Base-by-base conservation (phyloP, 2,329 filamentous ascomycete species). In the Thelonectria blattea region DNA sequence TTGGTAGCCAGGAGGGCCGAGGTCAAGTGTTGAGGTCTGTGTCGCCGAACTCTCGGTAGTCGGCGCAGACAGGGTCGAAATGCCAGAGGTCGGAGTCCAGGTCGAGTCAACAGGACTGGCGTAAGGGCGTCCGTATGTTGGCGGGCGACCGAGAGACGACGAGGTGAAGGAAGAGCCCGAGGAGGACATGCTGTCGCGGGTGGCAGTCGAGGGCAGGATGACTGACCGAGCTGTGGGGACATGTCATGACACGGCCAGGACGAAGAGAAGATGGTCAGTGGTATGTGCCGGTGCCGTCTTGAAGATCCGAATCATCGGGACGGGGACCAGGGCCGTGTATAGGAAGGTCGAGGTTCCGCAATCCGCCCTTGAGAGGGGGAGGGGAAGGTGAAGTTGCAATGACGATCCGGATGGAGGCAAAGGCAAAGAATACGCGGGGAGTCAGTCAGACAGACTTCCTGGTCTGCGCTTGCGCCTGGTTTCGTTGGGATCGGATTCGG, bases 1-100 rank as follows among this genome's bases (percentile, higher is more conserved):
- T 75, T 82, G 79, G 65, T 81, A 84, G 52, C 81, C 82, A 34
- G 82, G 82, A 53, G 82, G 82, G 4, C 82, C 81, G 47, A 84
- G 75, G 66, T 84, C 82, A 43, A 83, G 76, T 37, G 81, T 74
- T 73, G 56, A 81, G 73, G 63, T 79, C 72, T 59, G 75, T 74
- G 65, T 77, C 73, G 60, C 65, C 48, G 74, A 74, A 56, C 64
- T 69, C 59, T 72, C 72, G 48, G 71, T 76, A 56, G 80, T 81
- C 17, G 78, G 71, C 34, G 71, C 78, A 56, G 81, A 82, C 58
- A 79, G 74, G 57, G 78, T 78, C n/a, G 80, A 78, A 53, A 75
- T 71, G 49, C 69, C 76, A 17, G 77, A 81, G 56, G 74, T 79
- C 22, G 80, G 79, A 59, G 81, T 81, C 76, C 77, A 82, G 53